Base-by-base conservation (phyloP, 192 early-diverging fungal genomes). In the Umbelopsis sp. region DNA sequence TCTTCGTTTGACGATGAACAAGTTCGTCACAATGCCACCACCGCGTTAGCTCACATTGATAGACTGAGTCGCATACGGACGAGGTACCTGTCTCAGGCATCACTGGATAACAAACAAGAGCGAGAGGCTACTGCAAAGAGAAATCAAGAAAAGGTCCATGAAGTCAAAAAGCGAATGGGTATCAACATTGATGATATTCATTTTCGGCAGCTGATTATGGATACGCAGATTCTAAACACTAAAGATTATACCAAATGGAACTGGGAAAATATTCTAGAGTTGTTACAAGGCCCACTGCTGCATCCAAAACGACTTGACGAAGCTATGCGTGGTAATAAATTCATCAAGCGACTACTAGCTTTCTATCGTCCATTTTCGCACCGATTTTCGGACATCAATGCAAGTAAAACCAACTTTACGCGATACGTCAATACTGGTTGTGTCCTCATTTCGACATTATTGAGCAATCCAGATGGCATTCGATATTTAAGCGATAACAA, bases 181-280 rank as follows among this genome's bases (percentile, higher is more conserved):
- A 82, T 87, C 43, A 83, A 89, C 12, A 85, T 94, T 69, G 93
- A 95, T 52, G 92, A 95, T 32, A 68, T 72, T 2, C 88, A 88
- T 67, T 94, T 96, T 66, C 78, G 85, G 47, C 77, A 79, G 1
- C 71, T 94, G 20, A 68, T 96, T 12, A 78, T 83, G 53, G 92
- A 94, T 11, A 85, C 91, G 2, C 88, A 94, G 79, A 87, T 93
- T 20, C 41, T 93, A 9, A 86, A 74, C 51, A 83, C 87, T 9
- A 94, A 92, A 65, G 94, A 96, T 22, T 85, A 83, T 71, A 78
- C 87, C 16, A 90, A 91, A 69, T 96, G 94, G 94, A 83, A 85
- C 22, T 96, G 90, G 93, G 89, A 92, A 34, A 81, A 79, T 25
- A 88, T 94, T 24, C 73, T 86, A 67, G 92, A 93, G 65, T 79